Evolutionary conservation across 2,329 filamentous ascomycete genomes (phyloP).

Genomic region (Exophiala aquamarina): DNA sequence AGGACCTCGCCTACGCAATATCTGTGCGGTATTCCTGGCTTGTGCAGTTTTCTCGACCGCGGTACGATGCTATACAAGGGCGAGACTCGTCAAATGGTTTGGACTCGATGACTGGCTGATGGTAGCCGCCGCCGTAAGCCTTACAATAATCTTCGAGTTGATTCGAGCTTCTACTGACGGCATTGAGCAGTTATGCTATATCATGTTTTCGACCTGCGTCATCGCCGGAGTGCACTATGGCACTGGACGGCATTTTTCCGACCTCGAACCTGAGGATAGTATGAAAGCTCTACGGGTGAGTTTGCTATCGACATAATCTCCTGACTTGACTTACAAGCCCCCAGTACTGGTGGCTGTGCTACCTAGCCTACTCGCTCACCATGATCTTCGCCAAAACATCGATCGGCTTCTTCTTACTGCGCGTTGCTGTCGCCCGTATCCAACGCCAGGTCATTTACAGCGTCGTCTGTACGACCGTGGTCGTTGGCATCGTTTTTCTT

Average conservation of each 20-base stretch:
- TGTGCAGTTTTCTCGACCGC: background rate
- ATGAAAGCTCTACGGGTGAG: constrained; percentile 29
- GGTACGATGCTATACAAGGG: constrained; percentile 31
- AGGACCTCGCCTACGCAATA: constrained; percentile 32
- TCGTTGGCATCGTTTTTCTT: constrained; percentile 50
- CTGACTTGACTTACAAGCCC: background rate
- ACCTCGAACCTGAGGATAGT: constrained; percentile 30
- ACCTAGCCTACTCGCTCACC: constrained; percentile 53
- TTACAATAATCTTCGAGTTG: background rate
- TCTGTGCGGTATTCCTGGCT: constrained; percentile 1
- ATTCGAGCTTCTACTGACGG: constrained; percentile 7
- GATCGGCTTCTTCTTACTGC: constrained; percentile 55
- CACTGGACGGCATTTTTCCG: constrained; percentile 33
- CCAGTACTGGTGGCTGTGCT: constrained; percentile 54
- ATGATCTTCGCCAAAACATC: constrained; percentile 52
- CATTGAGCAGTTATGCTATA: constrained; percentile 30
- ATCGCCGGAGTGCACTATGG: constrained; percentile 34
- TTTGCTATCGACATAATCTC: constrained; percentile 8
- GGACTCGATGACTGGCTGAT: constrained; percentile 36
- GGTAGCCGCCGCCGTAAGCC: constrained; percentile 32
- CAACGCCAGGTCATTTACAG: constrained; percentile 49
- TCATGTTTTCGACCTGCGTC: constrained; percentile 34
- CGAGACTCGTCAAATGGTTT: constrained; percentile 33
- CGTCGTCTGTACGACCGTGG: constrained; percentile 47
- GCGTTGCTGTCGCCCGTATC: constrained; percentile 47